A percentile compares a stretch with the other conserved stretches of the same genome.
Evolutionary conservation across 1,284 basidiomycete genomes (phyloP).

Genomic region (Pyrrhoderma lamaoense): DNA sequence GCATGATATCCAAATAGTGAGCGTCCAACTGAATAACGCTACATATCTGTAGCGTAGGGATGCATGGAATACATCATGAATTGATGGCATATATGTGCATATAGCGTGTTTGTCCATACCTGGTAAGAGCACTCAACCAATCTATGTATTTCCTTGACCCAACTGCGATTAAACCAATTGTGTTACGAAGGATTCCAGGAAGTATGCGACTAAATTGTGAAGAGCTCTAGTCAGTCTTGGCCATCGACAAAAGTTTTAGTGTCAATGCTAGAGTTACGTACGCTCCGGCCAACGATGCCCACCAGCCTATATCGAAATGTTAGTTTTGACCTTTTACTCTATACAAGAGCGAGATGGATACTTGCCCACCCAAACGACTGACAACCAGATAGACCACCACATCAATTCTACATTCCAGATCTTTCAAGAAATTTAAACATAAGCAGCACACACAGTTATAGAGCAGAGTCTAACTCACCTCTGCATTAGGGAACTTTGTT

Average conservation of each 20-base stretch:
- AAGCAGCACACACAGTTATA: background rate
- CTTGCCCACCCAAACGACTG: constrained; percentile 65
- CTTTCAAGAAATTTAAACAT: constrained; percentile 24
- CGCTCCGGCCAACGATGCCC: constrained; percentile 65
- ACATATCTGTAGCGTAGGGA: constrained; percentile 42
- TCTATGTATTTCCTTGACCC: constrained; percentile 68
- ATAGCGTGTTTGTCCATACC: constrained; percentile 32
- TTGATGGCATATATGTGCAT: constrained; percentile 1
- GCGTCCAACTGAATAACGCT: constrained; percentile 68
- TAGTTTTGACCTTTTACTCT: background rate
- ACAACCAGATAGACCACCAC: constrained; percentile 88
- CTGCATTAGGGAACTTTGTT: constrained; percentile 49
- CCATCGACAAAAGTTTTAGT: constrained; percentile 17
- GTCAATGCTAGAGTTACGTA: constrained; percentile 29
- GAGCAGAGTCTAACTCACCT: constrained; percentile 30
- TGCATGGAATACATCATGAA: background rate
- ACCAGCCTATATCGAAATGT: constrained; percentile 55
- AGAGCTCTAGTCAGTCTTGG: constrained; percentile 23
- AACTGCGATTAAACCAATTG: constrained; percentile 68
- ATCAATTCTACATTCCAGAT: constrained; percentile 57
- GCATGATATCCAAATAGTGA: constrained; percentile 62
- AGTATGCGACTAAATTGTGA: constrained; percentile 38
- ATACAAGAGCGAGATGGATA: constrained; percentile 11
- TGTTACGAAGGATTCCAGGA: constrained; percentile 50
- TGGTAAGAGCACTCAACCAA: constrained; percentile 61